Evolutionary conservation across 2,329 filamentous ascomycete species (phyloP).

Genomic region (Trichoderma sp.): DNA sequence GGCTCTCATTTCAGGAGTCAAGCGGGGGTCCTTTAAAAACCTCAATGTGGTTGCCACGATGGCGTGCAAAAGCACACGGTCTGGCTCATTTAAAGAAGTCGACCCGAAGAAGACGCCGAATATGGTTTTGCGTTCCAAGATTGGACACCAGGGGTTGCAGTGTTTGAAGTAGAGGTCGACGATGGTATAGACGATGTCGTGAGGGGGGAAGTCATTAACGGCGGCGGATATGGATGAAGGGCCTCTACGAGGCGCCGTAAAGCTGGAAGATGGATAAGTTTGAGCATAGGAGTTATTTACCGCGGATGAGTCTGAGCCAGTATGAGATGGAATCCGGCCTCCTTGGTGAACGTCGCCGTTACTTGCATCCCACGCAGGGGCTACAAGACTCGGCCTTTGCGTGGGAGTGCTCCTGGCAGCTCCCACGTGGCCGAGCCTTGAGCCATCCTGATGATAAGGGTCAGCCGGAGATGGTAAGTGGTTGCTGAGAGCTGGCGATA

Average conservation of each 20-base stretch:
- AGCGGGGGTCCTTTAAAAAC: constrained; percentile 40
- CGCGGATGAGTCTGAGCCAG: not conserved
- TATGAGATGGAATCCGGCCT: not conserved
- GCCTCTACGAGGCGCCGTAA: constrained; percentile 21
- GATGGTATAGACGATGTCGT: constrained; percentile 57
- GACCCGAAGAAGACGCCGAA: constrained; percentile 41
- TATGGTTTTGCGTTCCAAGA: constrained; percentile 43
- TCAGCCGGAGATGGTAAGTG: constrained; percentile 36
- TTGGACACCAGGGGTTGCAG: constrained; percentile 58
- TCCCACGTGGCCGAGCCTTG: not conserved
- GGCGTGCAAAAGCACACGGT: constrained; percentile 42
- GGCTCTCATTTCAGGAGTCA: constrained; percentile 37
- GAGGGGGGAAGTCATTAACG: constrained; percentile 53
- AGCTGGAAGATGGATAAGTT: constrained; percentile 9
- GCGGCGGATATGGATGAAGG: constrained; percentile 37
- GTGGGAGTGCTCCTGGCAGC: constrained; percentile 18
- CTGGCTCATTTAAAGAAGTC: constrained; percentile 38
- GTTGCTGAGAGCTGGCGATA: constrained; percentile 36
- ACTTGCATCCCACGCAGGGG: constrained; percentile 11
- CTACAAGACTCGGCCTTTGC: constrained; percentile 2
- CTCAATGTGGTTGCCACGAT: constrained; percentile 43
- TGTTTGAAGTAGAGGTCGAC: constrained; percentile 63
- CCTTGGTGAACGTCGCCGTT: constrained; percentile 1
- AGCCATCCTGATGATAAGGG: constrained; percentile 20
- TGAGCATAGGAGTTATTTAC: constrained; percentile 3